Conservation (phyloP, 805 yeast genomes). For the Sugiyamaella valdiviana region DNA sequence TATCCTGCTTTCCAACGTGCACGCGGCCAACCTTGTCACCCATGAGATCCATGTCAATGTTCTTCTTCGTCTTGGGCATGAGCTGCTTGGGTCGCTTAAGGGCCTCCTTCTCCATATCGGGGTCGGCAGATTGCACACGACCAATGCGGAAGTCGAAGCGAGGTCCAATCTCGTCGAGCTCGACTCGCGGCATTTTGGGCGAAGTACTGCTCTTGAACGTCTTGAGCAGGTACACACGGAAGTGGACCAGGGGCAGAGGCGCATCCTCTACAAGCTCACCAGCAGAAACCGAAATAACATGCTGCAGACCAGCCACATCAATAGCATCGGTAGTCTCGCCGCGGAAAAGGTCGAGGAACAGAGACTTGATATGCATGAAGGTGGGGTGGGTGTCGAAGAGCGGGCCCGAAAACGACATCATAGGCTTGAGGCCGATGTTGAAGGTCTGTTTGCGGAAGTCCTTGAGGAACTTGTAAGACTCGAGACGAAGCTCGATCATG, state of each 20-base stretch:
- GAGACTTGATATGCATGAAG: constrained; percentile 75
- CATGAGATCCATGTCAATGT: constrained; percentile 76
- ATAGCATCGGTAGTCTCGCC: constrained; percentile 72
- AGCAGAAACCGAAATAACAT: constrained; percentile 74
- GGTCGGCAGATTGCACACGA: constrained; percentile 70
- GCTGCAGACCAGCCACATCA: constrained; percentile 93
- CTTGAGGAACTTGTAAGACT: constrained; percentile 59
- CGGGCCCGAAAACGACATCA: constrained; percentile 90
- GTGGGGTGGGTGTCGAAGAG: constrained; percentile 86
- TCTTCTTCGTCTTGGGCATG: constrained; percentile 79
- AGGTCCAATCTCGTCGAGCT: constrained; percentile 92
- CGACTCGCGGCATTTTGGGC: constrained; percentile 89
- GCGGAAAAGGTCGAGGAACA: constrained; percentile 84
- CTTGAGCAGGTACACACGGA: constrained; percentile 84
- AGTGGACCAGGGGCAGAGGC: constrained; percentile 71
- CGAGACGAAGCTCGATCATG: constrained; percentile 82
- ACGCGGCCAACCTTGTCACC: constrained; percentile 97
- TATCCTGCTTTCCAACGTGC: constrained; percentile 93
- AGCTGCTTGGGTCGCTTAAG: constrained; percentile 71
- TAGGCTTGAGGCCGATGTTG: constrained; percentile 84
- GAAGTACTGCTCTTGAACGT: constrained; percentile 62
- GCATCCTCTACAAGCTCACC: constrained; percentile 69
- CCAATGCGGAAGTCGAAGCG: constrained; percentile 90
- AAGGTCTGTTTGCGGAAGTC: constrained; percentile 81
- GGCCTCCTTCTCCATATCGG: constrained; percentile 91